A percentile compares a stretch with the other conserved stretches of the same genome.
Evolutionary conservation across 352 stramenopile species (phyloP).

Genomic region (Aphanomyces cochlioides): DNA sequence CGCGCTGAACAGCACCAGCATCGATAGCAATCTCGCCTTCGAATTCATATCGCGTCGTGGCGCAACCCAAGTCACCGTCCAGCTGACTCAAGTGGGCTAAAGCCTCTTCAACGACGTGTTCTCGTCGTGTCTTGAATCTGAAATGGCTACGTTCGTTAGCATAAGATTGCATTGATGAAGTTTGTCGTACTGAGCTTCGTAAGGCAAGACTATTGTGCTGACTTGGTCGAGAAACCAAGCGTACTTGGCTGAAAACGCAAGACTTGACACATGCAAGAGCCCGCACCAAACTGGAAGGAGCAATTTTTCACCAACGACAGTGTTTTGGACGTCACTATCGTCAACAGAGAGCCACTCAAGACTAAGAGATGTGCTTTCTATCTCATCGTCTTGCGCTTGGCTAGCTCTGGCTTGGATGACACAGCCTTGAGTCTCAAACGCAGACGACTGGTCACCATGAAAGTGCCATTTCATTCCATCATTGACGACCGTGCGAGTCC

Average conservation of each 20-base stretch:
- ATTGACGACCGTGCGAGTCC: conserved; percentile 40
- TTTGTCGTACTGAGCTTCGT: conserved; percentile 42
- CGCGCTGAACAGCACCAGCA: conserved; percentile 67
- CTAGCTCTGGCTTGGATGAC: conserved; percentile 52
- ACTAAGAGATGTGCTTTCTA: neutral
- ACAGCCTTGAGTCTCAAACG: neutral
- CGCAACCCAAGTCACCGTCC: conserved; percentile 65
- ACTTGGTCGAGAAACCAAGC: conserved; percentile 78
- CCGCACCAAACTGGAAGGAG: conserved; percentile 55
- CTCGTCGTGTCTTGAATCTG: conserved; percentile 67
- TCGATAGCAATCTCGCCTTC: conserved; percentile 73
- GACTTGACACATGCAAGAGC: neutral
- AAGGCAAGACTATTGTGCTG: neutral
- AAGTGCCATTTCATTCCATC: conserved; percentile 40
- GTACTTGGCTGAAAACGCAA: conserved; percentile 76
- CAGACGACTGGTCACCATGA: neutral
- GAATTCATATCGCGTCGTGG: conserved; percentile 82
- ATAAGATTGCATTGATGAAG: conserved; percentile 41
- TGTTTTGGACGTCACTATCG: conserved; percentile 67
- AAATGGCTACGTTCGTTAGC: conserved; percentile 54
- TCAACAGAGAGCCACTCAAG: conserved; percentile 33
- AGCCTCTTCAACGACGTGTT: conserved; percentile 73
- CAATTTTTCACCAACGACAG: conserved; percentile 55
- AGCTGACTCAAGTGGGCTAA: conserved; percentile 76
- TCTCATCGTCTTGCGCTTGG: conserved; percentile 24